Evolutionary conservation across 108 stramenopile genomes (phyloP).

Genomic region (Parietichytrium sp.): DNA sequence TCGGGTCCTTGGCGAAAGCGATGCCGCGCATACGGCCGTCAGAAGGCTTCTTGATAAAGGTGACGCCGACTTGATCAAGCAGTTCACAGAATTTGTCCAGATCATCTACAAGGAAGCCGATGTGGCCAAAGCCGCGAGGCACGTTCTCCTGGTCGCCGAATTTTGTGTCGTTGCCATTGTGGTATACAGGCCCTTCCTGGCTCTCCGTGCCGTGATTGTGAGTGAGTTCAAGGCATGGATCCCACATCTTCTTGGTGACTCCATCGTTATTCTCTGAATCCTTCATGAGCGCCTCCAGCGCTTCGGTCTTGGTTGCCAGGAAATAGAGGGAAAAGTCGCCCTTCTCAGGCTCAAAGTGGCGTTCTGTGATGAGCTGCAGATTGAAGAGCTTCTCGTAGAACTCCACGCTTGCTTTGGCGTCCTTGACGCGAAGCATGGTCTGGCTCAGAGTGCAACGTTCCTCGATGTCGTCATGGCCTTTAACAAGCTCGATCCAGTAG

Average conservation of each 20-base stretch:
- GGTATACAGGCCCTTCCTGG: constrained; percentile 63
- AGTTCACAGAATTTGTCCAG: constrained; percentile 75
- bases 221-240: constrained; percentile 72
- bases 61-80: constrained; percentile 74
- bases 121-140: constrained; percentile 75
- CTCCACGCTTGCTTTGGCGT: constrained; percentile 75
- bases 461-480: constrained; percentile 56
- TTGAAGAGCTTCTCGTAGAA: constrained; percentile 74
- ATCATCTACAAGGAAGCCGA: constrained; percentile 75
- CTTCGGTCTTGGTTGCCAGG: constrained; percentile 62
- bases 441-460: constrained; percentile 75
- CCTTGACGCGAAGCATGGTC: constrained; percentile 94
- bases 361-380: constrained; percentile 73
- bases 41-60: constrained; percentile 90
- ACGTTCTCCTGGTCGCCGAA: constrained; percentile 41
- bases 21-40: constrained; percentile 59
- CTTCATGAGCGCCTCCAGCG: background rate
- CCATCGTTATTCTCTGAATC: background rate
- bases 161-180: constrained; percentile 71
- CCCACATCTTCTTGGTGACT: constrained; percentile 10
- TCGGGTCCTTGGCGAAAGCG: constrained; percentile 47
- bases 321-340: constrained; percentile 86
- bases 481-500: constrained; percentile 49
- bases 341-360: constrained; percentile 65
- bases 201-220: constrained; percentile 86